Evolutionary conservation across 2,329 filamentous ascomycete genomes (phyloP), one percentile per base, ranked within the genome.

Genomic region (Diaporthe helianthi): DNA sequence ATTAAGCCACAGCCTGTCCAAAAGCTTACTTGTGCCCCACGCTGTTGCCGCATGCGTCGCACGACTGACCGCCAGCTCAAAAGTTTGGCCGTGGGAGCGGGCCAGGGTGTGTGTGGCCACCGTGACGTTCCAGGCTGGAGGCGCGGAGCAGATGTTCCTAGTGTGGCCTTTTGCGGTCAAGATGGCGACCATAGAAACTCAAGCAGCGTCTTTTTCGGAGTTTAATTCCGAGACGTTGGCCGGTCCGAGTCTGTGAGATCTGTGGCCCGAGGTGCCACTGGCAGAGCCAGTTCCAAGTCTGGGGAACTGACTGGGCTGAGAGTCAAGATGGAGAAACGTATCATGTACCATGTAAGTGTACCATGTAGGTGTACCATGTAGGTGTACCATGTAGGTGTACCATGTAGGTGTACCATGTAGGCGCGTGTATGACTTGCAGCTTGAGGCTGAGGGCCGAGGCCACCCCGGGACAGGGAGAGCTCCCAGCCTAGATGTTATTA

Each of bases 371-470:
- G n/a, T n/a, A n/a, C n/a, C n/a, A n/a, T n/a, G n/a, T n/a, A n/a
- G n/a, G n/a, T n/a, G n/a, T n/a, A n/a, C n/a, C n/a, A n/a, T n/a
- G n/a, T n/a, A n/a, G n/a, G n/a, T n/a, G 44, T 63, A 63, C 49
- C 58, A 63, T 63, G 58, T 63, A 63, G 44, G 44, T 63, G 58
- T 63, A 63, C 58, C 58, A 63, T 63, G 58, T 49, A 49, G 58
- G 58, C 24, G 29, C 26, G 47, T 38, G 29, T 67, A 67, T 67
- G 64, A 67, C 64, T 67, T 67, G 64, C 64, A 67, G 64, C 52
- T 58, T 52, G 54, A 51, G 64, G 64, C 52, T 55, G 49, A 66
- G 64, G 19, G 38, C 55, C 55, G 49, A 66, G 64, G 31, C 41
- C 58, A 41, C 38, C 51, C n/a, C n/a, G n/a, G 52, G 52, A 66